Base-by-base conservation (phyloP, 352 stramenopile genomes). In the Globisporangium okanoganense region DNA sequence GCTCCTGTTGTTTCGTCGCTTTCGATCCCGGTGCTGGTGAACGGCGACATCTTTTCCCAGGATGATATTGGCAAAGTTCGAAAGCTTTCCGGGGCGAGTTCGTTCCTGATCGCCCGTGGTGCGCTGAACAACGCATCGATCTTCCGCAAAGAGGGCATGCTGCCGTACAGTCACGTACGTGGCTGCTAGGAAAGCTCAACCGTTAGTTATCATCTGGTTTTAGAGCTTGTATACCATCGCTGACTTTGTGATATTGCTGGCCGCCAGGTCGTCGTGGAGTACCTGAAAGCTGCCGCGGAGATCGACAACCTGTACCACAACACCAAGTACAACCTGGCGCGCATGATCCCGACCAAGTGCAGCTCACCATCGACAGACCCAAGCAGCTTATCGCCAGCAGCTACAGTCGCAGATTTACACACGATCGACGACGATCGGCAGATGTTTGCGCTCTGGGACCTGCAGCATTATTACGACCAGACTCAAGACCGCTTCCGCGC, bases 261-360 rank as follows among this genome's bases (percentile, higher is more conserved):
- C 18, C 5, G 12, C 25, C 52, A 80, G 70, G 73, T 79, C 6
- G 79, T 90, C 20, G 55, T 74, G 2, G 77, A 86, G 33, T 95
- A 93, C 62, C 65, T 95, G 16, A 75, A 80, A 53, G 70, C 75
- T 40, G 74, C 82, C 1, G 86, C 83, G 14, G 84, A 94, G 73
- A 86, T 72, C 6, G 88, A 96, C 75, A 95, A 95, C 38, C 77
- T 92, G 44, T 95, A 82, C 56, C 85, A 94, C 55, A 97, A 96
- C 74, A 91, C 86, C 59, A 97, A 97, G 78, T 97, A 97, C 77
- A 94, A 79, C 43, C 64, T 95, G 29, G 87, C 75, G 61, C 79
- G 86, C 31, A 95, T 95, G 86, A 71, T 95, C 35, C 84, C 86
- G n/a, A 74, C 68, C 55, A 92, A 85, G 33, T 70, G 72, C 29